phyloP scores from a whole-genome alignment of 2,329 filamentous ascomycete genomes.

The Ceratocystis huliohia region DNA sequence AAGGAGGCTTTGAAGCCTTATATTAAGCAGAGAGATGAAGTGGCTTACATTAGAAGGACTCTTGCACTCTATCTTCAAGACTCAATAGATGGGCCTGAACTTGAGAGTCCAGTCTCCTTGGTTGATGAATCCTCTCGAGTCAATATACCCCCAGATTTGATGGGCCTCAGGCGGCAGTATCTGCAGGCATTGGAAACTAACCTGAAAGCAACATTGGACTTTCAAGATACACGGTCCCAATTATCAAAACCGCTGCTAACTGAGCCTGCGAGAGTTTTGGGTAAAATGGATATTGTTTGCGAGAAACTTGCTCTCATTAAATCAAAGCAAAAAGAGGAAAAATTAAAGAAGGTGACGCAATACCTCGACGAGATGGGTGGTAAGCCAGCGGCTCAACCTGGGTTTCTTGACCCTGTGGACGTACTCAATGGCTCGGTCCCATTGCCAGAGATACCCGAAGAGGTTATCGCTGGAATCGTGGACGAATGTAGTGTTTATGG shows the following conservation, averaged over 20 bases:
- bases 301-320: slow-evolving; percentile 41
- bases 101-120: slow-evolving; percentile 15
- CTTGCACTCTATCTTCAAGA: slow-evolving; percentile 39
- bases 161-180: slow-evolving; percentile 42
- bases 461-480: slow-evolving; percentile 39
- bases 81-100: slow-evolving; percentile 16
- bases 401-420: slow-evolving; percentile 38
- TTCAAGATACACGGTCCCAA: slow-evolving; percentile 28
- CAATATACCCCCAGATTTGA: slow-evolving; percentile 28
- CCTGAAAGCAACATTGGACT: slow-evolving; percentile 38
- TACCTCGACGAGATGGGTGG: slow-evolving; percentile 39
- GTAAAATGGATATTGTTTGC: slow-evolving; percentile 27
- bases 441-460: slow-evolving; percentile 40
- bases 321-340: slow-evolving; percentile 40
- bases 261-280: neutral
- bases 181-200: slow-evolving; percentile 42
- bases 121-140: slow-evolving; percentile 20
- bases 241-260: neutral
- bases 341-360: slow-evolving; percentile 38
- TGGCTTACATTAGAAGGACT: slow-evolving; percentile 42
- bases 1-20: slow-evolving; percentile 34
- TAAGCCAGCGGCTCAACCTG: slow-evolving; percentile 39
- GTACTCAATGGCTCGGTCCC: slow-evolving; percentile 35
- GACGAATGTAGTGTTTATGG: slow-evolving; percentile 31
- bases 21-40: slow-evolving; percentile 45